These are phyloP conservation scores for Paecilomyces fulvus DNA, from an alignment of 2,329 filamentous ascomycete genomes.

Conservation along the genomic window DNA sequence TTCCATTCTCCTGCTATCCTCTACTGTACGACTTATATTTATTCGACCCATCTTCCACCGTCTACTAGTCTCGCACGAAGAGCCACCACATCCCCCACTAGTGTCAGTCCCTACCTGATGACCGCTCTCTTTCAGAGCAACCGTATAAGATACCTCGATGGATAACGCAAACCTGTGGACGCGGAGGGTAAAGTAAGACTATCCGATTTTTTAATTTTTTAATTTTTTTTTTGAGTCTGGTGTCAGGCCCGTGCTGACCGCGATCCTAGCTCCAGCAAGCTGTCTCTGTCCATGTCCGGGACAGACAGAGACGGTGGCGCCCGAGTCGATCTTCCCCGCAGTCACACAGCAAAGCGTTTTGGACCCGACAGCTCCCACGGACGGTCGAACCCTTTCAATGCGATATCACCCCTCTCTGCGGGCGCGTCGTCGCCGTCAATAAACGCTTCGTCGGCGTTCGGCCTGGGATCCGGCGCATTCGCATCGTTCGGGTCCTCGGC, in stretches of 20 bases:
- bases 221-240: constrained; percentile 1
- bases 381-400: constrained; percentile 68
- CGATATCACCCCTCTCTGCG: constrained; percentile 61
- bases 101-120: constrained; percentile 21
- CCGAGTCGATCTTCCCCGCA: constrained; percentile 53
- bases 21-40: neutral
- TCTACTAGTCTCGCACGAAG: neutral
- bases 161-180: constrained; percentile 45
- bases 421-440: constrained; percentile 67
- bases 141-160: constrained; percentile 32
- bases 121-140: constrained; percentile 29
- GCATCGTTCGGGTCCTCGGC: constrained; percentile 78
- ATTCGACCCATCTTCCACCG: constrained; percentile 1
- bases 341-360: constrained; percentile 63
- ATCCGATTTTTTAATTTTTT: no score
- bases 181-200: constrained; percentile 40
- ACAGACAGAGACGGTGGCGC: constrained; percentile 42
- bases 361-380: constrained; percentile 66
- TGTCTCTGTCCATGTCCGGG: constrained; percentile 73
- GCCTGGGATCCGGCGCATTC: constrained; percentile 88
- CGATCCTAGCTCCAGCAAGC: constrained; percentile 65
- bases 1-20: neutral
- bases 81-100: neutral
- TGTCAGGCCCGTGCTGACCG: constrained; percentile 17
- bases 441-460: constrained; percentile 79